Base-by-base conservation (phyloP, 805 yeast species). In the Kluyveromyces lactis region DNA sequence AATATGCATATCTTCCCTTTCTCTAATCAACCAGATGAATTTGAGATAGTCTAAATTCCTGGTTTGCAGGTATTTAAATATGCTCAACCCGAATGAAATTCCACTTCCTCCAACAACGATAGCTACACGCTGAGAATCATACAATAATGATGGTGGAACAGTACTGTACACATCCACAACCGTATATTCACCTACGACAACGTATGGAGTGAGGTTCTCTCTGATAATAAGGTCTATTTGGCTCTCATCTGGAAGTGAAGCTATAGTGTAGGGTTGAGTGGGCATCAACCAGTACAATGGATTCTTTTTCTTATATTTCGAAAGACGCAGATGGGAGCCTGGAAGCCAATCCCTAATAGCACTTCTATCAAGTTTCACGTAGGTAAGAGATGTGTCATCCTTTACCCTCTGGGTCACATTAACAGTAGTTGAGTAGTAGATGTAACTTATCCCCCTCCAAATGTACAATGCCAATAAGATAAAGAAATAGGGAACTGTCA, bases 71-170 rank as follows among this genome's bases (percentile, higher is more conserved):
- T 68, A 60, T 34, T 67, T 66, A 49, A 66, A 71, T 1, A 79
- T 31, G 0, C 83, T 78, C 8, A 79, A 44, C 3, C 80, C 82
- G 39, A 72, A 72, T 0, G 87, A 77, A 9, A 82, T 71, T 1
- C 90, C 89, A 2, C 86, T 74, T 0, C 92, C 92, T 11, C 89
- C 90, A 45, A 80, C 73, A 1, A 81, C 65, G 15, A 81, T 67
- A 12, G 65, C 54, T 1, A 77, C 71, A 29, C 72, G 69, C 26
- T 69, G 70, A 0, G 74, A 78, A 0, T 74, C 66, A 29, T 62
- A 57, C 44, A 73, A 69, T 43, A 75, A 71, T 15, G 64, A 60
- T 10, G 51, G 45, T 10, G 71, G 63, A 3, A 76, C 38, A 9
- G 54, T 46, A 3, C 73, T 66, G 49, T 60, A 73, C 5, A 69